Evolutionary conservation across 2,329 filamentous ascomycete species (phyloP).

Genomic region (Penicillium polonicum): DNA sequence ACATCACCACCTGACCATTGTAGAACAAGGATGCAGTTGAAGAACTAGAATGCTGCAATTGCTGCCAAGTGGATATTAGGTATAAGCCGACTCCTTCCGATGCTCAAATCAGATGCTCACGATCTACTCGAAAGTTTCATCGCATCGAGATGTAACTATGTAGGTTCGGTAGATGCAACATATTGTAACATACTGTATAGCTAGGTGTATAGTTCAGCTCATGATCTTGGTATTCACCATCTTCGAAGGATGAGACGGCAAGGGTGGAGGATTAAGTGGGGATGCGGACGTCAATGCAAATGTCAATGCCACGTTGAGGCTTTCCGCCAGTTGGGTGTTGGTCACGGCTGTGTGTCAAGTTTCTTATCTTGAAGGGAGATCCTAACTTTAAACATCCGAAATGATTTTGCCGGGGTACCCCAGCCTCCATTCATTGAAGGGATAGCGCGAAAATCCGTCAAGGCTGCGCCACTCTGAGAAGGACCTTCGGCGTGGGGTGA

Average conservation of each 20-base stretch:
- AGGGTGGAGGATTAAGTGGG: not conserved
- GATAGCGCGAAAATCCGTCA: not conserved
- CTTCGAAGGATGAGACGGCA: not conserved
- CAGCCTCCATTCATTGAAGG: not conserved
- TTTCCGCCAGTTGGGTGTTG: not conserved
- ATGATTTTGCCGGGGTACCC: not conserved
- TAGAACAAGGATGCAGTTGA: not conserved
- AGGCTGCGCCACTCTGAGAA: conserved; percentile 4
- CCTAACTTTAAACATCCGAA: conserved; percentile 2
- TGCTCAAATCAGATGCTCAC: not conserved
- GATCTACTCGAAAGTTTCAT: not conserved
- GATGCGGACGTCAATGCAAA: not conserved
- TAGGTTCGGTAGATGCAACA: not conserved
- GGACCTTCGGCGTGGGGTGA: conserved; percentile 2
- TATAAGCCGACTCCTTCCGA: not conserved
- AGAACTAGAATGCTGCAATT: not conserved
- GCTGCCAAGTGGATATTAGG: not conserved
- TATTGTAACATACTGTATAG: not conserved
- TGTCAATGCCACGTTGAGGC: not conserved
- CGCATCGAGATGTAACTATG: not conserved
- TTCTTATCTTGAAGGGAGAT: conserved; percentile 4
- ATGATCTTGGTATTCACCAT: not conserved
- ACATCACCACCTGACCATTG: conserved; percentile 6
- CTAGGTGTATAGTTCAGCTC: not conserved
- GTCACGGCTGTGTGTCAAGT: conserved; percentile 4